These are phyloP conservation scores for Fusarium sp. DNA, from an alignment of 2,329 filamentous ascomycete species.

Conservation along the genomic window DNA sequence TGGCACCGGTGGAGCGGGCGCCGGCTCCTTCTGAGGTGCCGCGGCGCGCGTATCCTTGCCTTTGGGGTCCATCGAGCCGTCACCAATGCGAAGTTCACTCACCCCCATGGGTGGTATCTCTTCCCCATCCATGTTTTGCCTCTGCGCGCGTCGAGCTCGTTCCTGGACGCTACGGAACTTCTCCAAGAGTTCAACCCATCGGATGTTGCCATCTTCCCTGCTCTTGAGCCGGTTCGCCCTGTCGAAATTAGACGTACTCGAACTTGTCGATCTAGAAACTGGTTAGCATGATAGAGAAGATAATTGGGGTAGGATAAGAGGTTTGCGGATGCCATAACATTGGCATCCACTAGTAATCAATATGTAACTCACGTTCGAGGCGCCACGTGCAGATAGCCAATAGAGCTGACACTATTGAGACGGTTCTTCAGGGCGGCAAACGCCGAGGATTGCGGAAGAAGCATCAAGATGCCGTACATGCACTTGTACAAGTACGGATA, in stretches of 20 bases:
- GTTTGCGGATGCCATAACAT: background rate
- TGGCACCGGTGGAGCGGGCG: conserved; percentile 55
- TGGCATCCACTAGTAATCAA: background rate
- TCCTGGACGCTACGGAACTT: conserved; percentile 96
- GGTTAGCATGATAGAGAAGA: conserved; percentile 13
- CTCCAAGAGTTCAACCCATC: conserved; percentile 92
- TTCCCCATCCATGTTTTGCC: conserved; percentile 64
- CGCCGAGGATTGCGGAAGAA: conserved; percentile 96
- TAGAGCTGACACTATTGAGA: conserved; percentile 95
- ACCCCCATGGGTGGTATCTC: conserved; percentile 61
- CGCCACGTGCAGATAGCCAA: conserved; percentile 90
- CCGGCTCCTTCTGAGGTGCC: conserved; percentile 63
- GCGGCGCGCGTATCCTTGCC: conserved; percentile 56
- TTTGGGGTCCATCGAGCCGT: conserved; percentile 55
- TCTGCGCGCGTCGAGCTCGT: conserved; percentile 78
- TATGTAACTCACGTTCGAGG: conserved; percentile 73
- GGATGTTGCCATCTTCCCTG: conserved; percentile 85
- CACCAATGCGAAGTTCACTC: conserved; percentile 56
- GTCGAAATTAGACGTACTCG: conserved; percentile 71
- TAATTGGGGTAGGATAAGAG: background rate
- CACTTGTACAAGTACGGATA: conserved; percentile 98
- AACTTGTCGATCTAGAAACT: conserved; percentile 55
- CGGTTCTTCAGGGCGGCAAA: conserved; percentile 97
- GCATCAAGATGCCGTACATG: conserved; percentile 95
- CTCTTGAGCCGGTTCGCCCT: conserved; percentile 82